Conservation (phyloP, 2,329 filamentous ascomycete species). For the Pestalotiopsis sp. region DNA sequence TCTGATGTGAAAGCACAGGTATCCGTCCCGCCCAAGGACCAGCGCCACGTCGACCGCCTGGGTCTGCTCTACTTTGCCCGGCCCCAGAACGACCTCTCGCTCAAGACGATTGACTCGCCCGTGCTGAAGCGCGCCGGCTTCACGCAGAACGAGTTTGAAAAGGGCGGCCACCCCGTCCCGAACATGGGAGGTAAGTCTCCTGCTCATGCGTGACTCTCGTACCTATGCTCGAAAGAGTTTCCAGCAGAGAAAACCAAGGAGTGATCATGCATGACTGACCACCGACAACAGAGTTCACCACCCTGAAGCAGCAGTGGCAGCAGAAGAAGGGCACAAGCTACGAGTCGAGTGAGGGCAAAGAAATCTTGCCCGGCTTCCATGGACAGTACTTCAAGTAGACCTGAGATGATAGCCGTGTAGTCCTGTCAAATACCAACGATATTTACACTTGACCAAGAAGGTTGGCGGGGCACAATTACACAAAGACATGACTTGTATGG, state of each 20-base stretch:
- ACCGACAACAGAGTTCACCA: conserved; percentile 31
- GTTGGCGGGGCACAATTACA: no score
- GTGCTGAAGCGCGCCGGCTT: conserved; percentile 34
- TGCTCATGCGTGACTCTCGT: not conserved
- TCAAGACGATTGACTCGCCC: conserved; percentile 39
- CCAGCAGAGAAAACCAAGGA: not conserved
- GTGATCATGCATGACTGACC: not conserved
- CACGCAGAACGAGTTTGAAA: conserved; percentile 39
- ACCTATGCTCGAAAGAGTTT: not conserved
- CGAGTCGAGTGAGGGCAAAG: conserved; percentile 28
- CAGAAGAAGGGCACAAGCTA: conserved; percentile 30
- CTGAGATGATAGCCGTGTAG: not conserved
- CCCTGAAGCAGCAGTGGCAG: conserved; percentile 39
- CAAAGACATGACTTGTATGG: no score
- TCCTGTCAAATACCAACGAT: no score
- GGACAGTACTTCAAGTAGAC: conserved; percentile 21
- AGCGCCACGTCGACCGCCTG: conserved; percentile 46
- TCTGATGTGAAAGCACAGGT: conserved; percentile 23
- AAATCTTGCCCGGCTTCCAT: conserved; percentile 36
- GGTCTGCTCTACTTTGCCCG: conserved; percentile 55
- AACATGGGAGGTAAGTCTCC: conserved; percentile 31
- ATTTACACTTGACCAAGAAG: no score
- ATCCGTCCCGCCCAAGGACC: conserved; percentile 39
- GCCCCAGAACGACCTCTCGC: conserved; percentile 37
- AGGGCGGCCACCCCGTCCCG: conserved; percentile 29